Conservation (phyloP, 2,329 filamentous ascomycete species). For the Fusarium euwallaceae region DNA sequence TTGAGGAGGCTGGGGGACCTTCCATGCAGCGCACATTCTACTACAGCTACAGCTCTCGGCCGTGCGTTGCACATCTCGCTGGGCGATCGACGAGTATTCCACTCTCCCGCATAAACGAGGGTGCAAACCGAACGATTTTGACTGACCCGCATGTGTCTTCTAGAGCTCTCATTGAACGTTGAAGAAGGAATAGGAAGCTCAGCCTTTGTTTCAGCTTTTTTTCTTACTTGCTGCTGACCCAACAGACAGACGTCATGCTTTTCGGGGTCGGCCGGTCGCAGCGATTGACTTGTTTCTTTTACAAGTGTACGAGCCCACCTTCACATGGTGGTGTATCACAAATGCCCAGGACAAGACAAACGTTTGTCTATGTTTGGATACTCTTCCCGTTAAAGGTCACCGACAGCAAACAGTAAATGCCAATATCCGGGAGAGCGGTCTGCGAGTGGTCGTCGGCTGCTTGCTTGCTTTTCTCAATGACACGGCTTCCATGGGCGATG, state of each 20-base stretch:
- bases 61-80: conserved; percentile 2
- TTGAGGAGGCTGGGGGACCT: conserved; percentile 15
- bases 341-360: conserved; percentile 13
- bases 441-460: conserved; percentile 31
- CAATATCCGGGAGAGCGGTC: conserved; percentile 35
- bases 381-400: conserved; percentile 3
- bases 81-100: conserved; percentile 31
- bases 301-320: conserved; percentile 3
- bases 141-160: too few relatives aligned
- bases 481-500: conserved; percentile 13
- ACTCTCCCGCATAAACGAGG: conserved; percentile 40
- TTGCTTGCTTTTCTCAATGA: conserved; percentile 25
- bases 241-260: conserved; percentile 9
- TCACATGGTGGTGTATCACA: conserved; percentile 7
- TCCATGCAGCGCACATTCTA: not conserved
- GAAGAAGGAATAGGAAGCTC: not conserved
- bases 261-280: conserved; percentile 9
- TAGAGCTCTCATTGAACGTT: not conserved
- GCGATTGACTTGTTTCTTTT: conserved; percentile 18
- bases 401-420: conserved; percentile 5
- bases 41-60: not conserved
- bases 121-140: conserved; percentile 21
- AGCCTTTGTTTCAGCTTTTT: not conserved
- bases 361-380: not conserved
- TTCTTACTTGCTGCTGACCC: not conserved